phyloP scores from a whole-genome alignment of 1,139 yeast species.

The Spathaspora sp. region DNA sequence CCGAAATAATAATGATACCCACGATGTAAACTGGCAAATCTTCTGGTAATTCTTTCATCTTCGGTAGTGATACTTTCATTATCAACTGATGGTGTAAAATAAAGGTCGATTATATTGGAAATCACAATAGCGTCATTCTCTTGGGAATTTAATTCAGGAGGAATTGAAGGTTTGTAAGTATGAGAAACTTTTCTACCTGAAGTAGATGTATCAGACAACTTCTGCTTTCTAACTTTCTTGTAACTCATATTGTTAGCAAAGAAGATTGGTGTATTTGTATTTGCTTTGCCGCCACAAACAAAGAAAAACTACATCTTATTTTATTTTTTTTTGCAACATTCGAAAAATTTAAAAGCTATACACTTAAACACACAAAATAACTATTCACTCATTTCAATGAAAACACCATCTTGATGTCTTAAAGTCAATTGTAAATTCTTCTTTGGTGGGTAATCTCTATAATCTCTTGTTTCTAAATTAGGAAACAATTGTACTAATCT shows the following conservation, averaged over 20 bases:
- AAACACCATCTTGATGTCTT: conserved; percentile 25
- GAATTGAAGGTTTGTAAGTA: not conserved
- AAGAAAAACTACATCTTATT: not conserved
- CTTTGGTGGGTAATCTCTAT: conserved; percentile 28
- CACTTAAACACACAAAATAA: not conserved
- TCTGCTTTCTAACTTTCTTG: not conserved
- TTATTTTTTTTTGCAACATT: conserved; percentile 1
- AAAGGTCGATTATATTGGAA: conserved; percentile 11
- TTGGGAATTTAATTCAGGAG: not conserved
- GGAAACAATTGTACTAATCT: conserved; percentile 45
- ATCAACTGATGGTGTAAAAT: conserved; percentile 9
- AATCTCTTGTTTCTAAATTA: conserved; percentile 26
- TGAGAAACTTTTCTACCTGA: not conserved
- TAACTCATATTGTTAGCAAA: too few species aligned
- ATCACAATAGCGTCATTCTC: conserved; percentile 8
- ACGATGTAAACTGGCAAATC: conserved; percentile 11
- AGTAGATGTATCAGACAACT: not conserved
- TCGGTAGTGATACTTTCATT: conserved; percentile 1
- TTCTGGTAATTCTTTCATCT: not conserved
- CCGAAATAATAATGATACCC: conserved; percentile 11
- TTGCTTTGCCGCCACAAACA: not conserved
- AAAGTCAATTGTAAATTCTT: conserved; percentile 33
- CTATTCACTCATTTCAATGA: conserved; percentile 14
- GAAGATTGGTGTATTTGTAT: not conserved
- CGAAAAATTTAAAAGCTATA: not conserved